Percentiles rank a stretch among this genome's conserved stretches.
Conservation (phyloP, 352 stramenopile species). For the Phytopythium sindhum region DNA sequence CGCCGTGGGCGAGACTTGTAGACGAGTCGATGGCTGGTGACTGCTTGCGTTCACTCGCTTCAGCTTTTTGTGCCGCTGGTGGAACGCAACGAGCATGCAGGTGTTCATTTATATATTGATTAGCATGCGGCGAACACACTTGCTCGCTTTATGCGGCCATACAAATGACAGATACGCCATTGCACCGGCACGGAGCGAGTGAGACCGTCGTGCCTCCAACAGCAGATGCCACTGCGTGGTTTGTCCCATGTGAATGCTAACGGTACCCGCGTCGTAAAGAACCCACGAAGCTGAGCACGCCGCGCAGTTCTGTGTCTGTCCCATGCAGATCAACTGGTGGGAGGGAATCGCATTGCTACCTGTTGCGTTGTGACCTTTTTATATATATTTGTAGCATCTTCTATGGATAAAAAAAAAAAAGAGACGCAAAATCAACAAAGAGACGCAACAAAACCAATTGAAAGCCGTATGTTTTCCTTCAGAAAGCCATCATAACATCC, state of each 20-base stretch:
- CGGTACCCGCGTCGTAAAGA: not conserved
- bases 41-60: not conserved
- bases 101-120: not conserved
- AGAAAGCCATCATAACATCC: not conserved
- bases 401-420: not conserved
- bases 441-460: not conserved
- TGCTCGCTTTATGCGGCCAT: not conserved
- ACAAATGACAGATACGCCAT: not conserved
- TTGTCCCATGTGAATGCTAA: constrained; percentile 10
- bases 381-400: not conserved
- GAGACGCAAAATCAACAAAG: not conserved
- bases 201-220: not conserved
- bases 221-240: constrained; percentile 7
- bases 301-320: not conserved
- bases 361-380: not conserved
- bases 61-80: not conserved
- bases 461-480: not conserved
- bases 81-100: not conserved
- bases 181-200: not conserved
- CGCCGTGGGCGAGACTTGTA: not conserved
- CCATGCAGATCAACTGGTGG: not conserved
- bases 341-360: too few species aligned
- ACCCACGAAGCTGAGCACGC: too few species aligned
- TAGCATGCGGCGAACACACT: not conserved
- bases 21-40: not conserved